Conservation (phyloP, 352 stramenopile species). For the Peronosclerospora sorghi region DNA sequence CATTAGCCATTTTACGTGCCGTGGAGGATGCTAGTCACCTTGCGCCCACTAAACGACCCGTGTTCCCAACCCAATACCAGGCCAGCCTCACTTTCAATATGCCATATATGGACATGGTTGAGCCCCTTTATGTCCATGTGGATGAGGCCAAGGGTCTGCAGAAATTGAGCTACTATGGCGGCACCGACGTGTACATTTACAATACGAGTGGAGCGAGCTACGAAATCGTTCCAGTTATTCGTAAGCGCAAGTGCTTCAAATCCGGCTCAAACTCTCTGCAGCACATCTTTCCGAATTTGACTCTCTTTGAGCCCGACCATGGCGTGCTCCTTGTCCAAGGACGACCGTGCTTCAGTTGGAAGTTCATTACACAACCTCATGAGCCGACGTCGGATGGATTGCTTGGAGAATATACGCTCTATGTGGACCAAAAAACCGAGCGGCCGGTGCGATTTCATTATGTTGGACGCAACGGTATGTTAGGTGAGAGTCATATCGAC, state of each 20-base stretch:
- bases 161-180: constrained; percentile 84
- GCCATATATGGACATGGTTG: constrained; percentile 83
- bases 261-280: constrained; percentile 40
- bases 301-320: constrained; percentile 74
- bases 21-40: constrained; percentile 71
- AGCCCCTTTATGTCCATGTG: constrained; percentile 80
- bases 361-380: constrained; percentile 49
- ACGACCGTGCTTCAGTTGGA: constrained; percentile 74
- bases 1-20: constrained; percentile 71
- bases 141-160: constrained; percentile 61
- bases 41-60: constrained; percentile 48
- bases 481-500: constrained; percentile 83
- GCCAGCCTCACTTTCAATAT: constrained; percentile 82
- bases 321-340: constrained; percentile 62
- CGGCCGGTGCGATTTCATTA: constrained; percentile 80
- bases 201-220: constrained; percentile 71
- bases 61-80: constrained; percentile 79
- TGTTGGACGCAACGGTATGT: constrained; percentile 71
- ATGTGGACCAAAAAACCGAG: constrained; percentile 67
- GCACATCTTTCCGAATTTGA: constrained; percentile 80
- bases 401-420: constrained; percentile 80
- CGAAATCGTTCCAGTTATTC: constrained; percentile 76
- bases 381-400: constrained; percentile 50
- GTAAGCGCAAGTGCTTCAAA: constrained; percentile 65
- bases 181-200: constrained; percentile 82